Percentiles rank a stretch among this genome's conserved stretches.
Conservation (phyloP, 768 basidiomycete species). For the Collybia sordida region DNA sequence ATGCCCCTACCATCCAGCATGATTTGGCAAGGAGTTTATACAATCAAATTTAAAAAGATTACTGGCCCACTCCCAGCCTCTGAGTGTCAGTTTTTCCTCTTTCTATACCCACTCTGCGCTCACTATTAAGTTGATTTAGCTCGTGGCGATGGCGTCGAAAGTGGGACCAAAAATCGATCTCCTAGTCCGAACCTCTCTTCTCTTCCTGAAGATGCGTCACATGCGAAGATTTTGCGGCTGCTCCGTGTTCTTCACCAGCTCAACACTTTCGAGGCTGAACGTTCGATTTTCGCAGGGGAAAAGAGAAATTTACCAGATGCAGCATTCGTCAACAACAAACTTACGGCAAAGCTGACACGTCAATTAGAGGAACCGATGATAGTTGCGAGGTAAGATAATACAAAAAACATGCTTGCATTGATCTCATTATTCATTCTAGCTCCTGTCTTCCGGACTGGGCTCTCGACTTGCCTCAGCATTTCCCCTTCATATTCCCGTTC, state of each 20-base stretch:
- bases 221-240: slow-evolving; percentile 88
- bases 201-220: slow-evolving; percentile 79
- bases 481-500: slow-evolving; percentile 99
- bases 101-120: background rate
- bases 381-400: slow-evolving; percentile 81
- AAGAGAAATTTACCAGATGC: slow-evolving; percentile 70
- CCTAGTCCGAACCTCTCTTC: slow-evolving; percentile 72
- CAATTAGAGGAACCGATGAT: slow-evolving; percentile 99
- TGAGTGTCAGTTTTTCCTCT: slow-evolving; percentile 49
- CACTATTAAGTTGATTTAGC: slow-evolving; percentile 17
- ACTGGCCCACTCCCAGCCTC: slow-evolving; percentile 68
- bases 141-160: slow-evolving; percentile 42
- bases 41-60: slow-evolving; percentile 92
- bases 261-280: slow-evolving; percentile 71
- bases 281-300: slow-evolving; percentile 47
- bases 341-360: slow-evolving; percentile 95
- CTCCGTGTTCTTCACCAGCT: slow-evolving; percentile 85
- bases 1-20: slow-evolving; percentile 62
- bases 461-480: slow-evolving; percentile 90
- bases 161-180: slow-evolving; percentile 52
- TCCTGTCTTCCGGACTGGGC: slow-evolving; percentile 98
- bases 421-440: slow-evolving; percentile 37
- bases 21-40: slow-evolving; percentile 90
- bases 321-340: slow-evolving; percentile 95
- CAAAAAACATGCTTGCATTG: background rate